Evolutionary conservation across 495 filamentous ascomycete species (phyloP).

Genomic region (Annulohypoxylon nitens): DNA sequence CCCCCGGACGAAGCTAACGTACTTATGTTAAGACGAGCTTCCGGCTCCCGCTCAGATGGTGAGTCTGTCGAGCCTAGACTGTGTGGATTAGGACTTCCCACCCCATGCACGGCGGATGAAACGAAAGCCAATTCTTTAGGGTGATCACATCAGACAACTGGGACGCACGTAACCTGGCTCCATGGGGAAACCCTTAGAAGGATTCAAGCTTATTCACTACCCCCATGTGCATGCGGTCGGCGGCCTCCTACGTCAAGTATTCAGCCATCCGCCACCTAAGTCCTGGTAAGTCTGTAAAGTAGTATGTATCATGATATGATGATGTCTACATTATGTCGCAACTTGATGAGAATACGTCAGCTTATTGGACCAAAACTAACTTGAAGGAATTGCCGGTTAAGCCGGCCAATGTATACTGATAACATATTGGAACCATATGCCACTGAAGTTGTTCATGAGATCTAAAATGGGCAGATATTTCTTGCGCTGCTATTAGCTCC

Average conservation of each 20-base stretch:
- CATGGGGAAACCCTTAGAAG: conserved; percentile 5
- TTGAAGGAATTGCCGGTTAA: neutral
- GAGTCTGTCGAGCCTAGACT: conserved; percentile 22
- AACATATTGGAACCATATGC: conserved; percentile 1
- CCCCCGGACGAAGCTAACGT: conserved; percentile 22
- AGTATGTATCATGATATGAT: conserved; percentile 33
- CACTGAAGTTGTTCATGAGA: neutral
- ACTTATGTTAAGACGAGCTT: conserved; percentile 10
- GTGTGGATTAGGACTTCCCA: neutral
- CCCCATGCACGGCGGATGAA: conserved; percentile 30
- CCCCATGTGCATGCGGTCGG: conserved; percentile 20
- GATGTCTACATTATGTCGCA: conserved; percentile 23
- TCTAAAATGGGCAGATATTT: neutral
- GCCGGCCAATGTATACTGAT: neutral
- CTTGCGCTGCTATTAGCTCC: neutral
- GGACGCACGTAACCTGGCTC: conserved; percentile 24
- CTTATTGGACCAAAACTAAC: conserved; percentile 16
- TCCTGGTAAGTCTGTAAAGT: neutral
- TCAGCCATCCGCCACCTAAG: neutral
- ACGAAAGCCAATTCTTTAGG: conserved; percentile 27
- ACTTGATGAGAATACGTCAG: conserved; percentile 22
- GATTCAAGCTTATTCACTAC: conserved; percentile 38
- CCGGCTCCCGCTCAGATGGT: conserved; percentile 9
- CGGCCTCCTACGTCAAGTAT: conserved; percentile 23
- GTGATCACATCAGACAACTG: conserved; percentile 17